Percentiles rank a stretch among this genome's conserved stretches.
These are phyloP conservation scores for Penicillium sp. DNA, from an alignment of 2,329 filamentous ascomycete genomes.

Conservation along the genomic window DNA sequence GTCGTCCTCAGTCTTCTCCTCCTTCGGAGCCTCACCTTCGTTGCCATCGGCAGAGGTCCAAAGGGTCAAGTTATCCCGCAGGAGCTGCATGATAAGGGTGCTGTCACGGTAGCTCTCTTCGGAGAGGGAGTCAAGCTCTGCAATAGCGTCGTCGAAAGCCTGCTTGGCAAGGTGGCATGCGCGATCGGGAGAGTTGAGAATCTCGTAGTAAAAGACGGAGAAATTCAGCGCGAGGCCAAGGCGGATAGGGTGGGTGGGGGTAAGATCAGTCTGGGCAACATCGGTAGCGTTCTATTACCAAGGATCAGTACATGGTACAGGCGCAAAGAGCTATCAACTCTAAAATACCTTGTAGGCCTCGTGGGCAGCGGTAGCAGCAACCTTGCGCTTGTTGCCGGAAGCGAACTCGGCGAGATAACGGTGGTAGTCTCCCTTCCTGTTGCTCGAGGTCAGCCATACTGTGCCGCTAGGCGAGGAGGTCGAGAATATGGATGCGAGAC, in stretches of 20 bases:
- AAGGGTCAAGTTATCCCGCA: constrained; percentile 96
- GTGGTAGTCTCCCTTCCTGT: constrained; percentile 99
- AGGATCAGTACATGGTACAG: neutral
- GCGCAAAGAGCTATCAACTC: neutral
- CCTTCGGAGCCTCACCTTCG: constrained; percentile 66
- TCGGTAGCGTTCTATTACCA: constrained; percentile 76
- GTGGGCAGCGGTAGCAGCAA: constrained; percentile 86
- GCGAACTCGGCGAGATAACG: constrained; percentile 98
- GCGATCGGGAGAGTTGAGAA: constrained; percentile 94
- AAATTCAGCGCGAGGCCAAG: constrained; percentile 98
- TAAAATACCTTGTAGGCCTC: constrained; percentile 90
- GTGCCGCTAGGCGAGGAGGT: constrained; percentile 51
- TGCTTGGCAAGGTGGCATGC: constrained; percentile 99
- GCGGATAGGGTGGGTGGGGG: constrained; percentile 95
- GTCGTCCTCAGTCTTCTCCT: constrained; percentile 55
- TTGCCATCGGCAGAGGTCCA: constrained; percentile 92
- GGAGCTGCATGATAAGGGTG: constrained; percentile 98
- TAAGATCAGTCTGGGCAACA: constrained; percentile 95
- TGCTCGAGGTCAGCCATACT: constrained; percentile 72
- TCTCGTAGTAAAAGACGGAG: constrained; percentile 99
- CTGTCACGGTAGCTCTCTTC: constrained; percentile 99
- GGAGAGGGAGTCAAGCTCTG: constrained; percentile 94
- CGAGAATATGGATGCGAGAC: neutral
- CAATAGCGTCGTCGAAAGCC: constrained; percentile 97
- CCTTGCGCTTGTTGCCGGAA: constrained; percentile 91